Evolutionary conservation across 2,329 filamentous ascomycete species (phyloP), one percentile per base, ranked within the genome.

Genomic region (Pseudophaeomoniella oleicola): DNA sequence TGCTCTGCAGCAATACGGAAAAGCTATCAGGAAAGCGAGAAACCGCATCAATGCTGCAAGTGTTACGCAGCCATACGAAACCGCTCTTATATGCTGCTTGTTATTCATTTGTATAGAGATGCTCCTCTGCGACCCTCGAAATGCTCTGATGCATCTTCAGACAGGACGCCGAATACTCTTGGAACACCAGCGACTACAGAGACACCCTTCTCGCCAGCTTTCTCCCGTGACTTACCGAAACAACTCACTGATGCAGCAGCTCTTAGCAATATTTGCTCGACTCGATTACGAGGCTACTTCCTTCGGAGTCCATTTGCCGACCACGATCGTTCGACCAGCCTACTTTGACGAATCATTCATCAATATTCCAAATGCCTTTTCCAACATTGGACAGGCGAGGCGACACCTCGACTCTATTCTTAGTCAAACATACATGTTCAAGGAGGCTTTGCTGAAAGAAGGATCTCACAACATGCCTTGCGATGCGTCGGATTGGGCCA

Each of bases 21-120:
- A 58, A 32, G 57, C 60, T 3, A 64, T 64, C 34, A 34, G 42
- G 9, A 39, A 53, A 33, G 44, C 65, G 4, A 52, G 52, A 19
- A 43, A 37, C 4, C 55, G 54, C 30, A 42, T 53, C 10, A 32
- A 27, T 27, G n/a, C 35, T 10, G 35, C 32, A 13, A 44, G 38
- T 13, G 46, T 48, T n/a, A 50, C 50, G 15, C 37, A 46, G 9
- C 55, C 55, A 2, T 33, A 54, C 0, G 51, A 54, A 2, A 46
- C 60, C n/a, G 50, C 55, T 2, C 47, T 66, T n/a, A 57, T 64
- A 19, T 50, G 54, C 2, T 65, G 62, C 35, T 46, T 61, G 35
- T 17, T 64, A 1, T 64, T 65, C 36, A 49, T 59, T 2, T 55
- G 49, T 22, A 39, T 64, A 29, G 63, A 66, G 34, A 54, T 57